phyloP scores from a whole-genome alignment of 148 eudicot species.

The Selenicereus undatus region DNA sequence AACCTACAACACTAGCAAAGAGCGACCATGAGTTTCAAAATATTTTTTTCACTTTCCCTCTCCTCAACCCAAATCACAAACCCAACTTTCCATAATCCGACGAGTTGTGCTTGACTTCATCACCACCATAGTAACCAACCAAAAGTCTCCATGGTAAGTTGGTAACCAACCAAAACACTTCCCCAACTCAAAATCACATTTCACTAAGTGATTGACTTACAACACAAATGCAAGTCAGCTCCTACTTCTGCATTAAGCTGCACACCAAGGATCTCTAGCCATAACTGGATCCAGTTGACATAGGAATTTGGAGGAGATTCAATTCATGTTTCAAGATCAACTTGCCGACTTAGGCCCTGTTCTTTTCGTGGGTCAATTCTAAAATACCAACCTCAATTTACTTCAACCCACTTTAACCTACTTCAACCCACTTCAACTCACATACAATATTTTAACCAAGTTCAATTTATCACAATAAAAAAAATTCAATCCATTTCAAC shows the following conservation, averaged over 20 bases:
- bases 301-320: not conserved
- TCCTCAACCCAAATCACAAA: not conserved
- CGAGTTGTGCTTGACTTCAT: not conserved
- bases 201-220: not conserved
- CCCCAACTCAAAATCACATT: not conserved
- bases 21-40: no score
- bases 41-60: not conserved
- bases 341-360: not conserved
- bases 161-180: not conserved
- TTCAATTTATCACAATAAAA: no score
- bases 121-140: not conserved
- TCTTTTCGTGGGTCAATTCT: no score
- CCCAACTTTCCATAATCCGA: not conserved
- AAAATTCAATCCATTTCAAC: no score
- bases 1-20: not conserved
- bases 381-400: no score
- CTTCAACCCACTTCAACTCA: no score
- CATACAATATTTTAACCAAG: no score
- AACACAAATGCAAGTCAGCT: not conserved
- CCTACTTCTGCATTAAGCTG: not conserved
- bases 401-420: no score
- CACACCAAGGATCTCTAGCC: not conserved
- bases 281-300: not conserved
- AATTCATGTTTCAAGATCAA: not conserved
- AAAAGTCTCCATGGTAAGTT: not conserved